Evolutionary conservation across 1,284 basidiomycete species (phyloP).

Genomic region (Trichosporon sp.): DNA sequence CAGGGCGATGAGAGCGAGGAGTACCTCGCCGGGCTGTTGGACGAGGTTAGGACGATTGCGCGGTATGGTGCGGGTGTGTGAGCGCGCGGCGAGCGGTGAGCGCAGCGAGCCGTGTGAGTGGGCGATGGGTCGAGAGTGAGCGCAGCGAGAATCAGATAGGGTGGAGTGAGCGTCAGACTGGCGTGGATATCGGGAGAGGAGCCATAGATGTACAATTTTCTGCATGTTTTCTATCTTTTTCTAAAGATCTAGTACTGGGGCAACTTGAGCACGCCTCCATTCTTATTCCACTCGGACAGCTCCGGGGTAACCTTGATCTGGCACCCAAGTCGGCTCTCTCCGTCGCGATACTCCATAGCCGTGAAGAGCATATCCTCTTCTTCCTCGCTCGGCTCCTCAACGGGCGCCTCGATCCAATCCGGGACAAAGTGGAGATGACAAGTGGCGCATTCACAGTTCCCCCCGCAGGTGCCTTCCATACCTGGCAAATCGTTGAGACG

Average conservation of each 20-base stretch:
- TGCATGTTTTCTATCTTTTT: not conserved
- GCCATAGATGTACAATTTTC: constrained; percentile 5
- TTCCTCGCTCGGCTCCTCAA: constrained; percentile 46
- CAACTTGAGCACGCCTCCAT: constrained; percentile 49
- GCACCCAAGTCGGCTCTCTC: constrained; percentile 53
- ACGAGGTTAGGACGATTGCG: constrained; percentile 45
- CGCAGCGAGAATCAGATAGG: not conserved
- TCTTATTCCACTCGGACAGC: constrained; percentile 47
- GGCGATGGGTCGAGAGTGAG: not conserved
- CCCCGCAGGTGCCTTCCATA: constrained; percentile 56
- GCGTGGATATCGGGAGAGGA: not conserved
- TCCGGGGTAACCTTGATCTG: constrained; percentile 52
- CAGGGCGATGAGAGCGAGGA: constrained; percentile 44
- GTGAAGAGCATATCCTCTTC: constrained; percentile 57
- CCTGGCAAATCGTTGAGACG: constrained; percentile 50
- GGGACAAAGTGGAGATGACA: constrained; percentile 53
- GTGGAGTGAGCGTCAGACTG: not conserved
- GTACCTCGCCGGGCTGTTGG: constrained; percentile 42
- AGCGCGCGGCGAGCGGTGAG: not conserved
- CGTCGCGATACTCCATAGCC: constrained; percentile 48
- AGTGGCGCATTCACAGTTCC: constrained; percentile 57
- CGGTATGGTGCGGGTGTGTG: constrained; percentile 37
- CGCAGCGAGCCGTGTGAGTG: not conserved
- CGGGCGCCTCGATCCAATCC: constrained; percentile 35
- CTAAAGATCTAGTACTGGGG: constrained; percentile 42